phyloP scores from a whole-genome alignment of 331 rosid genomes.

The Erythrophleum ivorense region DNA sequence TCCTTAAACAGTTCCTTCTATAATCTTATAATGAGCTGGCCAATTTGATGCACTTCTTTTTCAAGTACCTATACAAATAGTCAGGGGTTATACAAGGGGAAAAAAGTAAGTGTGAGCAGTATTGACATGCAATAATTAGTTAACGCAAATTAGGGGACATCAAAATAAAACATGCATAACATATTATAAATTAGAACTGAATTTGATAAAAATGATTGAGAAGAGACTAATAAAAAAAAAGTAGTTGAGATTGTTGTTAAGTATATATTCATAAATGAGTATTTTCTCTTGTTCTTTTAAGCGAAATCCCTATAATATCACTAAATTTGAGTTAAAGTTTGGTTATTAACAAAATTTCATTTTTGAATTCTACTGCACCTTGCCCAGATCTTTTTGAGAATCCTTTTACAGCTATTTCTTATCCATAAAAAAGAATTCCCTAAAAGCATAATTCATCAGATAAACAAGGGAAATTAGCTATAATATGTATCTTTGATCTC shows the following conservation, averaged over 20 bases:
- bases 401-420: too few relatives aligned
- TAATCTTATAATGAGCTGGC: neutral
- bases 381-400: neutral
- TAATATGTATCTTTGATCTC: too few relatives aligned
- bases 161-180: neutral
- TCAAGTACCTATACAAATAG: too few relatives aligned
- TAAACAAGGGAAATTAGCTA: too few relatives aligned
- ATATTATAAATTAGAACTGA: neutral
- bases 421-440: too few relatives aligned
- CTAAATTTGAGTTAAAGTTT: neutral
- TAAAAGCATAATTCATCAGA: too few relatives aligned
- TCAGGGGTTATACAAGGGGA: neutral
- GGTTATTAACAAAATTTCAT: neutral
- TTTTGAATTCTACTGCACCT: neutral
- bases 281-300: neutral
- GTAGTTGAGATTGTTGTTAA: neutral
- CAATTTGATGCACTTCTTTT: neutral
- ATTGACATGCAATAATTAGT: neutral
- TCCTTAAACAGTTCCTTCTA: constrained; percentile 36
- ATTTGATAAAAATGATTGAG: neutral
- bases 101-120: neutral
- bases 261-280: too few relatives aligned
- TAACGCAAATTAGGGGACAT: neutral
- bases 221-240: neutral
- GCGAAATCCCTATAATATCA: neutral